Base-by-base conservation (phyloP, 2,329 filamentous ascomycete species). In the Aspergillus sp. region DNA sequence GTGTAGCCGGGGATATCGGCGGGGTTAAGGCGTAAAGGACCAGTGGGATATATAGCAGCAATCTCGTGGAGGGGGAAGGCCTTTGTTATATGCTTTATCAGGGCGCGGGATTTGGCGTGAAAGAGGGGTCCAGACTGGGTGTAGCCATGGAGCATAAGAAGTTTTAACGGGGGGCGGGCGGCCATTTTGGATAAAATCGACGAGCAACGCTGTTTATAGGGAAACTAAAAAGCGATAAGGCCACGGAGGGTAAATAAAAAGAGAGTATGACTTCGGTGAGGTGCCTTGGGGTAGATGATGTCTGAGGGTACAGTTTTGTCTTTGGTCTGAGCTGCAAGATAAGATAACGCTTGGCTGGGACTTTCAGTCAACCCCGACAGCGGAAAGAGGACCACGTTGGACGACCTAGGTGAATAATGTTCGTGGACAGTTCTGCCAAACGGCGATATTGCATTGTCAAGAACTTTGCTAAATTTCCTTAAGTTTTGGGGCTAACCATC, bases 71-170 rank as follows among this genome's bases (percentile, higher is more conserved):
- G 75, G 8, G 85, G 83, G 62, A 97, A 89, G 27, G 85, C 78
- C 70, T 96, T 96, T 60, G 80, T 75, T 57, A 97, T 83, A 54
- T 88, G 80, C 75, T 97, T 96, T 67, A 92, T 86, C 1, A 97
- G 81, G 11, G 91, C 91, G 73, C 91, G 90, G 46, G 91, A 96
- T 79, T 97, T 97, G 73, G 88, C 85, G 72, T 86, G 88, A 83
- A 97, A 97, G 62, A 92, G 80, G 4, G 87, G 76, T 4, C 93
- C 92, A 27, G 90, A 96, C 80, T 98, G 93, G 7, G 93, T 96
- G 83, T 87, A 97, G 75, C 93, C 89, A 68, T 93, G 89, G 27
- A 93, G 82, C 88, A 92, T 91, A 45, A 93, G 80, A 62, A 93
- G 87, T 74, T 87, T 90, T 55, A 80, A 72, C 7, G 42, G 61